A percentile compares a stretch with the other conserved stretches of the same genome.
Conservation (phyloP, 305 asterid genomes). For the Andrographis paniculata region DNA sequence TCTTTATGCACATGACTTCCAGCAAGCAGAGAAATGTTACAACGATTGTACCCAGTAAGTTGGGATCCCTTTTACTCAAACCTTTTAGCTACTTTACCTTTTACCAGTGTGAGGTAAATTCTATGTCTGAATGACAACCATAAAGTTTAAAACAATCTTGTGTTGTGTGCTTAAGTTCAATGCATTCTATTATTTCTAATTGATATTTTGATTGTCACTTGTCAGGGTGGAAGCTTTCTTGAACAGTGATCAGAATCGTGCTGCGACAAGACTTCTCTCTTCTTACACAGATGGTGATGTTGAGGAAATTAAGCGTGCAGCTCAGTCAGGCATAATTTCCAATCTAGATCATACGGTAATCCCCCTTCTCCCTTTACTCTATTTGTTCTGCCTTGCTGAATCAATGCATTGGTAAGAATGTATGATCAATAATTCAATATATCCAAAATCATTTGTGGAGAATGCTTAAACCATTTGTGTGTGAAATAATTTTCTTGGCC, state of each 20-base stretch:
- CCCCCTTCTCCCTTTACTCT: background rate
- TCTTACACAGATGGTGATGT: slow-evolving; percentile 79
- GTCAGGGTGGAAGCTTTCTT: slow-evolving; percentile 76
- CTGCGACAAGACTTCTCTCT: slow-evolving; percentile 70
- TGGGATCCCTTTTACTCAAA: background rate
- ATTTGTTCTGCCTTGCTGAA: too few species aligned
- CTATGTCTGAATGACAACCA: background rate
- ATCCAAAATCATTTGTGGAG: too few species aligned
- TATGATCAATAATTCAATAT: too few species aligned
- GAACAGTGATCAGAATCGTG: slow-evolving; percentile 86
- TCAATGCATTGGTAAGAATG: too few species aligned
- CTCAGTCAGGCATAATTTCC: slow-evolving; percentile 70
- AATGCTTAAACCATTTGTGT: too few species aligned
- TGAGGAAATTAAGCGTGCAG: slow-evolving; percentile 84
- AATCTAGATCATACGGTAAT: slow-evolving; percentile 77
- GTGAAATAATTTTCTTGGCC: background rate
- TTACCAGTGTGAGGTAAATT: slow-evolving; percentile 12
- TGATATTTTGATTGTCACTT: slow-evolving; percentile 2
- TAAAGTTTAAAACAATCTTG: background rate
- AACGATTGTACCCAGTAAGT: slow-evolving; percentile 99
- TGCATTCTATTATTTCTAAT: too few species aligned
- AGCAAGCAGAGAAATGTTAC: slow-evolving; percentile 93
- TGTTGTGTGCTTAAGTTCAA: too few species aligned
- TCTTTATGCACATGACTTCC: slow-evolving; percentile 86
- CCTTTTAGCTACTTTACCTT: background rate